phyloP scores from a whole-genome alignment of 1,284 basidiomycete genomes.

The Neonothopanus nambi region DNA sequence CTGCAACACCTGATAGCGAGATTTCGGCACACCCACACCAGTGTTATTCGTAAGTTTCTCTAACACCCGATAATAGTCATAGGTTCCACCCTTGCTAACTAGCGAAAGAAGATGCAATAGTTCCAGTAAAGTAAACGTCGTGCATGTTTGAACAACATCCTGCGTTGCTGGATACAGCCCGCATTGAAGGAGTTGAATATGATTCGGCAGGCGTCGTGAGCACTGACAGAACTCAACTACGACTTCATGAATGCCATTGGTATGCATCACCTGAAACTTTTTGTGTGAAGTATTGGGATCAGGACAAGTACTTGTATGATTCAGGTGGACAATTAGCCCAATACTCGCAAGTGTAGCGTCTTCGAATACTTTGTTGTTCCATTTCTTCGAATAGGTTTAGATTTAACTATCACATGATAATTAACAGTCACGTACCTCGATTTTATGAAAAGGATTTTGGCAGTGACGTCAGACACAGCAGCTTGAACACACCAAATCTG shows the following conservation, averaged over 20 bases:
- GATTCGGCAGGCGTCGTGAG: neutral
- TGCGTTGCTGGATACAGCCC: conserved; percentile 26
- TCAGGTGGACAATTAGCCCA: neutral
- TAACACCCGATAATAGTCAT: conserved; percentile 25
- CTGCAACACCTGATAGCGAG: conserved; percentile 24
- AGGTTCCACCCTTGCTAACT: conserved; percentile 21
- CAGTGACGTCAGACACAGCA: neutral
- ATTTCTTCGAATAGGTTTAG: too few species aligned
- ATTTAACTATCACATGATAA: too few species aligned
- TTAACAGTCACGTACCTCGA: neutral
- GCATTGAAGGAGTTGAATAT: conserved; percentile 26
- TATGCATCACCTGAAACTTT: neutral
- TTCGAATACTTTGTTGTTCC: neutral
- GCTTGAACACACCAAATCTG: neutral
- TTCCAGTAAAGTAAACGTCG: conserved; percentile 27
- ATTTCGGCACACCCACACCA: conserved; percentile 14
- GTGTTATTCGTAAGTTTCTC: conserved; percentile 26
- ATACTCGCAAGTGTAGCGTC: neutral
- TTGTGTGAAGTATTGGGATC: neutral
- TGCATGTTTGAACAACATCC: conserved; percentile 26
- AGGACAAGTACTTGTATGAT: neutral
- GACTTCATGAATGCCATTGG: conserved; percentile 2
- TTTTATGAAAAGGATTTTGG: neutral
- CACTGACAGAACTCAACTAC: neutral
- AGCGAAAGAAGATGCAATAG: conserved; percentile 26